Evolutionary conservation across 2,329 filamentous ascomycete genomes (phyloP), one percentile per base, ranked within the genome.

Genomic region (Lasiodiplodia gonubiensis): DNA sequence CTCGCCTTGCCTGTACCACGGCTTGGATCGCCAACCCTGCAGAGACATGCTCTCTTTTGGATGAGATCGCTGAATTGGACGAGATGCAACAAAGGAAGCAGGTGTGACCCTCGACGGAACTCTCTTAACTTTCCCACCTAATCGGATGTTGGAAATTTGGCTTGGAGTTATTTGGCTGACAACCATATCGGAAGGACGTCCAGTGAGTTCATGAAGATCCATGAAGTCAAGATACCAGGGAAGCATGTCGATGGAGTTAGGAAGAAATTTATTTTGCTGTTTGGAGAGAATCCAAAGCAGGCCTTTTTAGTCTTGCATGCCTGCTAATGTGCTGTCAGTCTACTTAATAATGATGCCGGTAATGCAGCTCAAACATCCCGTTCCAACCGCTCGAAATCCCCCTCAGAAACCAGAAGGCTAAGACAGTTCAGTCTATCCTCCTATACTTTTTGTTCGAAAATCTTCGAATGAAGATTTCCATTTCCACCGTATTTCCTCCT

Each of bases 1-100:
- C 94, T 8, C 86, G 94, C 35, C 87, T 93, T 73, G 94, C 96
- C 23, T 95, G 92, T 39, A 97, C 94, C 0, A 98, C 95, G 25
- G 94, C 94, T 1, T 99, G 95, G 95, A 97, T 99, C 71, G 94
- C 95, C 1, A 97, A 88, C 75, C 95, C 95, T 0, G 84, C 86
- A 0, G 95, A 99, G 84, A 99, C 95, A 35, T 92, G 97, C 48
- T 89, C 92, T 72, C 80, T 98, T 73, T 80, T 99, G 69, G 93
- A 97, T 74, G 95, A 98, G 82, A 82, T 97, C 76, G 84, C 74
- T 14, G 79, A 81, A 64, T 66, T 80, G 70, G 78, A 80, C 66
- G 76, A 77, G 70, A 74, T 79, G 69, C 77, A 79, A 69, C 75
- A 78, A 70, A 27, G 67, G 27, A 68, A 68, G 67, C 52, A 49